Evolutionary conservation across 2,329 filamentous ascomycete species (phyloP).

Genomic region (Trichoderma harzianum): DNA sequence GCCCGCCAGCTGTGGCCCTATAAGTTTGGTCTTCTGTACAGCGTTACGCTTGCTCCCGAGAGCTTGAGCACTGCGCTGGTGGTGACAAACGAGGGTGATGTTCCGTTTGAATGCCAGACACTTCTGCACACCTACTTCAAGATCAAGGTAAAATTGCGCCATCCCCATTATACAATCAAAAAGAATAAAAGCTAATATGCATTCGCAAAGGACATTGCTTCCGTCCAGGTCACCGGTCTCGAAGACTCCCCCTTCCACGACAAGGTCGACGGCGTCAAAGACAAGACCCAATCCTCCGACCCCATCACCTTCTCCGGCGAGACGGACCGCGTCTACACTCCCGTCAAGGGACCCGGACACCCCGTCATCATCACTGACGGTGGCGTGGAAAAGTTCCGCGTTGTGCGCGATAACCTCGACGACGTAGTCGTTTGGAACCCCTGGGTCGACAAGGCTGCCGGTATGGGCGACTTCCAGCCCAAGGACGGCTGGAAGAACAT

Average conservation of each 20-base stretch:
- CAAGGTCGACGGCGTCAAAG: constrained; percentile 68
- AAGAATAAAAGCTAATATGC: not conserved
- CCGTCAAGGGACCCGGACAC: constrained; percentile 56
- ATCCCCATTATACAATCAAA: not conserved
- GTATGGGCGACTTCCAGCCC: constrained; percentile 82
- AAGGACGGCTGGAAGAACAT: constrained; percentile 89
- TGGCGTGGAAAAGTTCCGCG: constrained; percentile 63
- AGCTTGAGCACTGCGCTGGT: constrained; percentile 77
- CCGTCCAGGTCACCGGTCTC: constrained; percentile 71
- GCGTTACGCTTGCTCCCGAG: constrained; percentile 75
- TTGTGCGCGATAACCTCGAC: constrained; percentile 78
- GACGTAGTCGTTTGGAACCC: constrained; percentile 98
- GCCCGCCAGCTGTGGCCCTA: constrained; percentile 75
- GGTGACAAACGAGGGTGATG: constrained; percentile 80
- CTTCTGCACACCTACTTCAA: constrained; percentile 88
- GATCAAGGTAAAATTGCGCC: constrained; percentile 60
- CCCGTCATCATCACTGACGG: constrained; percentile 59
- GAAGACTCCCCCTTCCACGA: constrained; percentile 74
- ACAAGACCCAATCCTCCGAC: constrained; percentile 62
- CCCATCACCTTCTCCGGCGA: constrained; percentile 70
- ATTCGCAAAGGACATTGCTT: constrained; percentile 67
- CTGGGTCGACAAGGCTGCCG: constrained; percentile 78
- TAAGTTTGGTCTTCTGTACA: constrained; percentile 89
- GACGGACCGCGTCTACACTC: constrained; percentile 85
- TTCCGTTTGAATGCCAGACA: constrained; percentile 86